Evolutionary conservation across 1,139 yeast genomes (phyloP), one percentile per base, ranked within the genome.

Genomic region (Blastobotrys proliferans): DNA sequence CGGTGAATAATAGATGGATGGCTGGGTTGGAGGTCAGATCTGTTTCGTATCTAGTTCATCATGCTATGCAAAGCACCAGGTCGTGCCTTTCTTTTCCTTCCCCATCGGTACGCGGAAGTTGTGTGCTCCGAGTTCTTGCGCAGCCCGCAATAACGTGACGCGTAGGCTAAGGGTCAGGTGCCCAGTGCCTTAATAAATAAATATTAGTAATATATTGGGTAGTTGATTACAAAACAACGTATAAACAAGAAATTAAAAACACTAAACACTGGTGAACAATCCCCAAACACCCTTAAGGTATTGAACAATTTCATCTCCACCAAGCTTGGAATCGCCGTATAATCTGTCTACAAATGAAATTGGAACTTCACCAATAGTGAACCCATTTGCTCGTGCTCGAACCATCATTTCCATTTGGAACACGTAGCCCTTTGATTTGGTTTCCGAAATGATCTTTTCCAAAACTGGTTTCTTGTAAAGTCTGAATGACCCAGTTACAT

Each of bases 351-450:
- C 92, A 58, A 83, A 83, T 50, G 79, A 76, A 52, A 83, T 83
- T 41, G 92, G 92, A 29, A 83, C 90, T 62, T 83, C 94, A 22
- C 84, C 92, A 55, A 83, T 81, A 24, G 78, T 71, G 65, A 76
- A 81, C 11, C 83, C 84, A 62, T 81, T 68, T 27, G 81, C 70
- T 56, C 86, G 74, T 35, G 94, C 94, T 52, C 92, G 75, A 30
- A 83, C 94, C 80, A 83, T 81, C 90, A 83, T 82, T 64, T 83
- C 94, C 94, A 83, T 83, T 67, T 83, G 94, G 76, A 83, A 83
- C 40, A 83, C 94, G 55, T 83, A 83, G 38, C 94, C 94, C 68
- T 83, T 83, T 37, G 86, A 78, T 63, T 78, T 74, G 43, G 92
- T 83, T 44, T 74, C 83, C 41, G 71, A 76, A 53, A 83, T 83